These are phyloP conservation scores for Hansenula lynferdii DNA, from an alignment of 1,139 yeast genomes.

Conservation along the genomic window DNA sequence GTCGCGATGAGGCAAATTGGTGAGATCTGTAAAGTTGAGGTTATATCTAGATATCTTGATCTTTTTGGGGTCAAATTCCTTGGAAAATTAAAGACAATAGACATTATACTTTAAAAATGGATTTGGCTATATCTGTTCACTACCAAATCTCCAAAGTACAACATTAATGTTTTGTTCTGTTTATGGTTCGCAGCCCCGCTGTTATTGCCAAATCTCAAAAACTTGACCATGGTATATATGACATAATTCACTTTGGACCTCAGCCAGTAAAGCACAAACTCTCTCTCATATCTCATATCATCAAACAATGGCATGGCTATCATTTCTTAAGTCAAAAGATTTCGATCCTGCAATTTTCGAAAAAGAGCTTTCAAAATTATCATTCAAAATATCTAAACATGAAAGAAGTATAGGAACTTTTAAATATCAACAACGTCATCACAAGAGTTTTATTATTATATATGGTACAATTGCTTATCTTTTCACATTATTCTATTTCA, in stretches of 20 bases:
- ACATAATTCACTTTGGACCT: too few relatives aligned
- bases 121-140: too few relatives aligned
- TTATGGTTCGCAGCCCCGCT: background rate
- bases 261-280: too few relatives aligned
- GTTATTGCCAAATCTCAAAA: background rate
- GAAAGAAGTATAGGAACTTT: slow-evolving; percentile 31
- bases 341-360: slow-evolving; percentile 51
- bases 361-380: slow-evolving; percentile 40
- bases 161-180: background rate
- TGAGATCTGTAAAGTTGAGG: too few relatives aligned
- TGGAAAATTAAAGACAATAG: too few relatives aligned
- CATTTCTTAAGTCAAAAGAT: slow-evolving; percentile 30
- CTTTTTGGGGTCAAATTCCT: too few relatives aligned
- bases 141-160: too few relatives aligned
- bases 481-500: slow-evolving; percentile 23
- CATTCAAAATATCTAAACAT: slow-evolving; percentile 33
- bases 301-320: slow-evolving; percentile 20
- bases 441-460: slow-evolving; percentile 22
- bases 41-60: too few relatives aligned
- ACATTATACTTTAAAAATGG: too few relatives aligned
- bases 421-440: slow-evolving; percentile 18
- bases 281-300: too few relatives aligned
- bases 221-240: too few relatives aligned
- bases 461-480: slow-evolving; percentile 33
- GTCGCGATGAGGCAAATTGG: too few relatives aligned